Conservation (phyloP, 345 rosid species). For the Camelina hispida region DNA sequence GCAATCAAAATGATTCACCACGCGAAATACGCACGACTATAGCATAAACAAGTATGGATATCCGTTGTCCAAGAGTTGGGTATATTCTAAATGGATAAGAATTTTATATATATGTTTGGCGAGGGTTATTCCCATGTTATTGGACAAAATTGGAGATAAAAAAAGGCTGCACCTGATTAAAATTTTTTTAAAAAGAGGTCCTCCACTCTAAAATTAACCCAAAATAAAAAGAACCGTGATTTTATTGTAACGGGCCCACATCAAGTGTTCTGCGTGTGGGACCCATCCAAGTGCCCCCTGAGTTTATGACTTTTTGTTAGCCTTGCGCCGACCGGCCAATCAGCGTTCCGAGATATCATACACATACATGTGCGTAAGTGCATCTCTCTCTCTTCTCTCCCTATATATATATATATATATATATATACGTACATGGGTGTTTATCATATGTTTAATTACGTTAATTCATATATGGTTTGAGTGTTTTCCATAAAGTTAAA, state of each 20-base stretch:
- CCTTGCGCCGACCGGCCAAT: constrained; percentile 49
- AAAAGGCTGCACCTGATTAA: constrained; percentile 28
- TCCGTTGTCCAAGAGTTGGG: constrained; percentile 23
- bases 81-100: constrained; percentile 33
- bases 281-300: constrained; percentile 17
- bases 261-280: constrained; percentile 34
- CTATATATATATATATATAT: not conserved
- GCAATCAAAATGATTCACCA: not conserved
- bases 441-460: constrained; percentile 31
- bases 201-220: constrained; percentile 10
- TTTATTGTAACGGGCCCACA: constrained; percentile 24
- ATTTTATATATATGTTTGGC: constrained; percentile 13
- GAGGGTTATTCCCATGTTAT: constrained; percentile 46
- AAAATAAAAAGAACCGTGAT: constrained; percentile 26
- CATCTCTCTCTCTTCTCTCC: not conserved
- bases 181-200: not conserved
- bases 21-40: not conserved
- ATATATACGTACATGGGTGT: not conserved
- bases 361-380: constrained; percentile 22
- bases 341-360: constrained; percentile 25
- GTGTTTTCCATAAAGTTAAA: not conserved
- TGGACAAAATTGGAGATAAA: constrained; percentile 38
- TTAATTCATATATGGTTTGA: not conserved
- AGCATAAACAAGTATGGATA: not conserved
- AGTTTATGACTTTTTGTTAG: constrained; percentile 38